A percentile compares a stretch with the other conserved stretches of the same genome.
Evolutionary conservation across 495 filamentous ascomycete species (phyloP).

Genomic region (Pseudotulostoma volvatum): DNA sequence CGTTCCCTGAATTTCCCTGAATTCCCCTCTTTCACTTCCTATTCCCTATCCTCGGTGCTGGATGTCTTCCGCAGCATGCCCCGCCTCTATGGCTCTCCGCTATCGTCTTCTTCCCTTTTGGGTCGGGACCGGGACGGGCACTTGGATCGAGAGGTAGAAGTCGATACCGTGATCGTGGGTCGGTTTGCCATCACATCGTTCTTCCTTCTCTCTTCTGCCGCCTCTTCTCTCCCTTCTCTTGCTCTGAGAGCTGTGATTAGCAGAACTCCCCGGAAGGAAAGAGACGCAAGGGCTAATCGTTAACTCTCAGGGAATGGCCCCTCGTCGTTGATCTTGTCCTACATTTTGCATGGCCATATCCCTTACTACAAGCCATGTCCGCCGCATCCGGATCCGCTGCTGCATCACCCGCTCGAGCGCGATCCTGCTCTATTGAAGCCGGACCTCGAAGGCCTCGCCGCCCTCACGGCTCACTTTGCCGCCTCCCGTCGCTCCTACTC

Average conservation of each 20-base stretch:
- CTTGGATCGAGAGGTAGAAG: too few species aligned
- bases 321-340: conserved; percentile 50
- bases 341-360: conserved; percentile 48
- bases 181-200: conserved; percentile 10
- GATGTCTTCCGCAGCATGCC: conserved; percentile 21
- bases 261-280: too few species aligned
- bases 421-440: conserved; percentile 28
- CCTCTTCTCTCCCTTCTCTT: conserved; percentile 4
- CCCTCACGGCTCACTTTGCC: conserved; percentile 43
- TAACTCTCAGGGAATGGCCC: conserved; percentile 40
- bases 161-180: conserved; percentile 33
- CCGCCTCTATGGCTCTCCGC: too few species aligned
- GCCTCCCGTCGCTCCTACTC: conserved; percentile 48
- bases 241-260: background rate
- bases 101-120: too few species aligned
- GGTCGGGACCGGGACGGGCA: conserved; percentile 13
- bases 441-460: conserved; percentile 22
- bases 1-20: conserved; percentile 9
- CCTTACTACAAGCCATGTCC: conserved; percentile 38
- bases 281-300: background rate
- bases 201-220: conserved; percentile 4
- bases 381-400: conserved; percentile 43
- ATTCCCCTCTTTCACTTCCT: conserved; percentile 3
- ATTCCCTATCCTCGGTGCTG: conserved; percentile 6
- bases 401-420: conserved; percentile 37